phyloP scores from a whole-genome alignment of 371 early-diverging fungal genomes.

The Catenaria anguillulae region DNA sequence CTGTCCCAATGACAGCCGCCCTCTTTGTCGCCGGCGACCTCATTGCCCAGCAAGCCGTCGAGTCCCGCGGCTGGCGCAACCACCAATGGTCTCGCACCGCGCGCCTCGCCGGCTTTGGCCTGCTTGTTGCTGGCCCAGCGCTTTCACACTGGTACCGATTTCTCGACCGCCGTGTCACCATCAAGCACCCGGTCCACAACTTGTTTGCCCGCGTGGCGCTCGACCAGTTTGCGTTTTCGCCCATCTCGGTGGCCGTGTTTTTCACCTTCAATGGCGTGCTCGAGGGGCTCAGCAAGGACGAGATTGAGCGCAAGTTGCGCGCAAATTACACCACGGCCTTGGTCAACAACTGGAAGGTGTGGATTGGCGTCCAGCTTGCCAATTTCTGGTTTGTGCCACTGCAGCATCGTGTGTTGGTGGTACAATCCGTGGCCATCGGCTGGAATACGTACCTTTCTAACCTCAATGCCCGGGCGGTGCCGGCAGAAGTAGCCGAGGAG shows the following conservation, averaged over 20 bases:
- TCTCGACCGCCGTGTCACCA: constrained; percentile 32
- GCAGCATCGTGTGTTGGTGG: constrained; percentile 48
- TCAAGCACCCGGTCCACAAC: constrained; percentile 27
- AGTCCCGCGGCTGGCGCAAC: constrained; percentile 20
- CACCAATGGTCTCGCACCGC: constrained; percentile 39
- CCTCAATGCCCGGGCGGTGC: constrained; percentile 16
- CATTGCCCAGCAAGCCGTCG: constrained; percentile 51
- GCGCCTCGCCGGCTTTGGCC: constrained; percentile 44
- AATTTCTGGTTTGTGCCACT: constrained; percentile 58
- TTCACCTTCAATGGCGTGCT: constrained; percentile 48
- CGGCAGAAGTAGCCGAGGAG: background rate
- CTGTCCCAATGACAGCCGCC: constrained; percentile 18
- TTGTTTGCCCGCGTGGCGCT: constrained; percentile 37
- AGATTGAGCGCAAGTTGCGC: constrained; percentile 33
- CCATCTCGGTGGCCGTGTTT: constrained; percentile 51
- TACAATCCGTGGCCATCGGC: constrained; percentile 50
- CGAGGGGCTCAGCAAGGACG: constrained; percentile 32
- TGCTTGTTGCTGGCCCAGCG: constrained; percentile 43
- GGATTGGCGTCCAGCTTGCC: constrained; percentile 41
- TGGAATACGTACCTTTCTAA: constrained; percentile 55
- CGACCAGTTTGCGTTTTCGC: constrained; percentile 54
- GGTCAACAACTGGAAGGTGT: constrained; percentile 35
- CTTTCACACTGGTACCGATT: constrained; percentile 53
- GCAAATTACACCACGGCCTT: constrained; percentile 38
- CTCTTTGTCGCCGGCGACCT: constrained; percentile 56